Base-by-base conservation (phyloP, 257 asterid genomes). In the Gentiana dahurica region DNA sequence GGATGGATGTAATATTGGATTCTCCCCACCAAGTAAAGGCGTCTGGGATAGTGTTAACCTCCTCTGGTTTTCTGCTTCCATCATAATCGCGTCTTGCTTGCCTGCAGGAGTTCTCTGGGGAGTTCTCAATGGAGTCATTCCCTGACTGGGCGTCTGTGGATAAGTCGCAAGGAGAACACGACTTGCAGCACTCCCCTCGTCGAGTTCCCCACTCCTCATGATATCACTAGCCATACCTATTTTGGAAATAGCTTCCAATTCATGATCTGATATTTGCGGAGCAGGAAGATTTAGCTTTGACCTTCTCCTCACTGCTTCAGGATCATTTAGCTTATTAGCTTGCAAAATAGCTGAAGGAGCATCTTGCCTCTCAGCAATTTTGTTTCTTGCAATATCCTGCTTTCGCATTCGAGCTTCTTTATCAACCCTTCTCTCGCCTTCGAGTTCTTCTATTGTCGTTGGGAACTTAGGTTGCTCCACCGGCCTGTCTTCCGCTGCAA, bases 41-140 rank as follows among this genome's bases (percentile, higher is more conserved):
- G 99, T 92, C 70, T 88, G 99, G 35, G 97, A 80, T 37, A 74
- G 83, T 37, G 67, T 85, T 80, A 88, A 57, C 74, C 97, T 83
- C 43, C 95, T 78, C 73, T 86, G 95, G 56, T 88, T 92, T 79
- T 92, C 95, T 3, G 99, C 99, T 61, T 88, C 99, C 99, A 85
- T 88, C 97, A 88, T 83, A 52, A 92, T 77, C 5, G 99, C 87
- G 43, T 92, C 99, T 65, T 86, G 95, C 79, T 83, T 88, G 55
- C 86, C 83, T 34, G 91, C 81, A 54, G 99, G 99, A 46, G 99
- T 92, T 64, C 99, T 75, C 58, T 86, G 99, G 51, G 97, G 97
- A 45, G 95, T 82, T 67, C 94, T 71, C 75, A 78, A 54, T 34
- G 97, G 95, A 68, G 97, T 89, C 94, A 82, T 77, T 49, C 97